Conservation (phyloP, 108 stramenopile species). For the Hondaea fermentalgiana region DNA sequence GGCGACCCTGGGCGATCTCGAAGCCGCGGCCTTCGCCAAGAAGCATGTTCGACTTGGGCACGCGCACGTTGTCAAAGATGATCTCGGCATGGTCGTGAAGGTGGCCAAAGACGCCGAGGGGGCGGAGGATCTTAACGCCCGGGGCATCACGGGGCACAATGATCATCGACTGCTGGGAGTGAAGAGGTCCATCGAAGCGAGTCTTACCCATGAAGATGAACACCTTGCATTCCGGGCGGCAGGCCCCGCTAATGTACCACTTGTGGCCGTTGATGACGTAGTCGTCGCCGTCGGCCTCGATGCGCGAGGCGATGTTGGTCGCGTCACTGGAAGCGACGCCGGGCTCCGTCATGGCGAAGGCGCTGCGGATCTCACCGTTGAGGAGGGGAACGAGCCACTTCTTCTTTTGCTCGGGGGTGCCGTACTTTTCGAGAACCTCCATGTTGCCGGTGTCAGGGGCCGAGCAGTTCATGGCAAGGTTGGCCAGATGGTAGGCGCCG, state of each 20-base stretch:
- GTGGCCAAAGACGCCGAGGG: constrained; percentile 83
- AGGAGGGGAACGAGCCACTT: constrained; percentile 37
- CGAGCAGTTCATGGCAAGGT: constrained; percentile 47
- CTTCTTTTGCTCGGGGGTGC: constrained; percentile 30
- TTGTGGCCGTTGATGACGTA: constrained; percentile 37
- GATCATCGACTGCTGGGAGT: constrained; percentile 43
- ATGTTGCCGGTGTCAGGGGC: constrained; percentile 55
- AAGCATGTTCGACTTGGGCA: constrained; percentile 31
- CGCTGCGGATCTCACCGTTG: constrained; percentile 36
- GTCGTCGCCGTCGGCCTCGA: not conserved
- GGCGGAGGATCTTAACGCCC: constrained; percentile 61
- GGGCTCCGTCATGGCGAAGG: constrained; percentile 51
- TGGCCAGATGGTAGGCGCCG: constrained; percentile 37
- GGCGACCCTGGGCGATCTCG: constrained; percentile 43
- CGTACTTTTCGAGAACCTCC: constrained; percentile 46
- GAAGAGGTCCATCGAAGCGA: constrained; percentile 28
- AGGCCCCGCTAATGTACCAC: constrained; percentile 53
- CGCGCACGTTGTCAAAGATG: constrained; percentile 31
- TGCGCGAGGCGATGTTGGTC: constrained; percentile 31
- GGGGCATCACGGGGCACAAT: constrained; percentile 69
- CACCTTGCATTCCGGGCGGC: constrained; percentile 78
- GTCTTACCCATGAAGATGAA: constrained; percentile 73
- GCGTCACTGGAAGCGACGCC: constrained; percentile 41
- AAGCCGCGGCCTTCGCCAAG: constrained; percentile 49
- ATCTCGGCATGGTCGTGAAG: constrained; percentile 71